These are phyloP conservation scores for Skeletonema menzelii DNA, from an alignment of 108 stramenopile species.

Conservation along the genomic window DNA sequence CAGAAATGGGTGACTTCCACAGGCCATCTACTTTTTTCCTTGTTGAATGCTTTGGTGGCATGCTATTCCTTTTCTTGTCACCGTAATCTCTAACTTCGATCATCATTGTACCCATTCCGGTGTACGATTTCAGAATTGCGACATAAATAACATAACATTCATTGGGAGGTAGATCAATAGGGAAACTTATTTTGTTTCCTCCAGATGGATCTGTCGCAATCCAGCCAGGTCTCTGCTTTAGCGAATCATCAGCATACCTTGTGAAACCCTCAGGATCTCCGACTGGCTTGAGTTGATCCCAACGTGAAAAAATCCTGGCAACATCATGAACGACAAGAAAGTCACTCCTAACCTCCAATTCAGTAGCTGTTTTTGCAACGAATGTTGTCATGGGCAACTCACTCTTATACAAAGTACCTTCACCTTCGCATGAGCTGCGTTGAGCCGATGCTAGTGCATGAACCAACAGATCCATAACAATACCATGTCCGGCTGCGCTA, in stretches of 20 bases:
- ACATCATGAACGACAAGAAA: constrained; percentile 63
- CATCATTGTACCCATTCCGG: constrained; percentile 51
- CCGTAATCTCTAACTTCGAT: constrained; percentile 48
- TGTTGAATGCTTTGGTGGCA: constrained; percentile 17
- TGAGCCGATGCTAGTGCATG: constrained; percentile 46
- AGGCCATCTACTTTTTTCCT: constrained; percentile 39
- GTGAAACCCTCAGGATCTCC: constrained; percentile 31
- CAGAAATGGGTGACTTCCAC: constrained; percentile 56
- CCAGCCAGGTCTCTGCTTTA: constrained; percentile 55
- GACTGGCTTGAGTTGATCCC: constrained; percentile 43
- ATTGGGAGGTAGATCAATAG: constrained; percentile 45
- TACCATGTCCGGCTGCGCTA: constrained; percentile 48
- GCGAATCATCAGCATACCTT: constrained; percentile 36
- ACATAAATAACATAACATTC: constrained; percentile 56
- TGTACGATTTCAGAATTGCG: constrained; percentile 59
- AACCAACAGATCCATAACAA: constrained; percentile 54
- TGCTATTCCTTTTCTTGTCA: background rate
- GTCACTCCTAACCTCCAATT: constrained; percentile 37
- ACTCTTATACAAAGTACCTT: constrained; percentile 2
- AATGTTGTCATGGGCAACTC: constrained; percentile 46
- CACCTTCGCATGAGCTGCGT: constrained; percentile 27
- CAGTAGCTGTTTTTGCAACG: constrained; percentile 33
- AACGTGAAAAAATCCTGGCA: constrained; percentile 40
- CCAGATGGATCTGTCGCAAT: constrained; percentile 58
- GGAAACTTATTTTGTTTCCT: constrained; percentile 47